Percentiles rank a stretch among this genome's conserved stretches.
phyloP scores from a whole-genome alignment of 495 filamentous ascomycete genomes.

The Neurospora pannonica region DNA sequence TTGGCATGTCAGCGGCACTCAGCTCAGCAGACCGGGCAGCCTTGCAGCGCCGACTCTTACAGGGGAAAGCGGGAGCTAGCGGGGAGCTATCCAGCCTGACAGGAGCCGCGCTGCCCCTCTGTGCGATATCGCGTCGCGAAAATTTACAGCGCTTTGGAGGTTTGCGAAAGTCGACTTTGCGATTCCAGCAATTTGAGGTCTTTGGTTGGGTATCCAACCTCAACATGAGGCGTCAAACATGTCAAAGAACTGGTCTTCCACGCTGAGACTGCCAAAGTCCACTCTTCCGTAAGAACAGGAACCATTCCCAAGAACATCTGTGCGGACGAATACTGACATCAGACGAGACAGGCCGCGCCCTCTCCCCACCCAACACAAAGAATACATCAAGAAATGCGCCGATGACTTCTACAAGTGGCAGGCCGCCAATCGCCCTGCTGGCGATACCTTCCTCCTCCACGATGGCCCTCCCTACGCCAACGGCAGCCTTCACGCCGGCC shows the following conservation, averaged over 20 bases:
- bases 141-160: not conserved
- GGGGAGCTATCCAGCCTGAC: slow-evolving; percentile 1
- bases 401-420: slow-evolving; percentile 90
- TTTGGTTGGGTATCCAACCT: not conserved
- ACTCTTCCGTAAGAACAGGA: slow-evolving; percentile 33
- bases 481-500: slow-evolving; percentile 87
- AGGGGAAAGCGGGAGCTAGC: slow-evolving; percentile 1
- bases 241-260: slow-evolving; percentile 41
- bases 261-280: slow-evolving; percentile 39
- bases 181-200: not conserved
- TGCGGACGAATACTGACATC: not conserved
- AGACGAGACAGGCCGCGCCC: slow-evolving; percentile 34
- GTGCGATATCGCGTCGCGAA: slow-evolving; percentile 4
- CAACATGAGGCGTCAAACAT: slow-evolving; percentile 21
- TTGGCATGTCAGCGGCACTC: not conserved
- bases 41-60: slow-evolving; percentile 11
- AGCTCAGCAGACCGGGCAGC: slow-evolving; percentile 4
- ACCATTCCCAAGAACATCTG: not conserved
- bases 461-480: slow-evolving; percentile 98
- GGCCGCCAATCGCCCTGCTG: slow-evolving; percentile 42
- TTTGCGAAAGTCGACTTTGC: not conserved
- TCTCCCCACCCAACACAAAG: slow-evolving; percentile 33
- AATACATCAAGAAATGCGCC: slow-evolving; percentile 69
- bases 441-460: slow-evolving; percentile 68
- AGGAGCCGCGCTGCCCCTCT: not conserved